Evolutionary conservation across 768 basidiomycete species (phyloP).

Genomic region (Trametes maxima): DNA sequence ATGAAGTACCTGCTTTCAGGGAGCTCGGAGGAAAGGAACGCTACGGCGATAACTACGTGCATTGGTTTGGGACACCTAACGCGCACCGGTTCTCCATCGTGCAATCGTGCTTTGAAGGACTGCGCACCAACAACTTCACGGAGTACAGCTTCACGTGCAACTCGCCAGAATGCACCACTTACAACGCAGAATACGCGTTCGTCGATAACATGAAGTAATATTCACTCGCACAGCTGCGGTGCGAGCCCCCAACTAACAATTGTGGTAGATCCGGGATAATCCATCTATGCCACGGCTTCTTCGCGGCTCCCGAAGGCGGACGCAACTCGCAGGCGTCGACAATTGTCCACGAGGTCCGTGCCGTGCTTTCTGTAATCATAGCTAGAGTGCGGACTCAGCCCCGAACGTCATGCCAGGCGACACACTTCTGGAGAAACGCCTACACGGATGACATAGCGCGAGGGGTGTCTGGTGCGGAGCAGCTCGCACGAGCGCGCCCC

Average conservation of each 20-base stretch:
- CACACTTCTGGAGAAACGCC: too few species aligned
- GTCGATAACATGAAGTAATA: constrained; percentile 29
- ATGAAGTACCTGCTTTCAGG: background rate
- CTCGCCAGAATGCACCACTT: too few species aligned
- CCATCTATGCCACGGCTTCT: constrained; percentile 9
- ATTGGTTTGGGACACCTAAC: constrained; percentile 11
- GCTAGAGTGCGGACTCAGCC: too few species aligned
- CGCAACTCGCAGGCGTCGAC: constrained; percentile 42
- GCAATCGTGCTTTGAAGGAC: constrained; percentile 1
- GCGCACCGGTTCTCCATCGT: background rate
- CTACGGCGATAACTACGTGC: constrained; percentile 4
- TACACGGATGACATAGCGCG: too few species aligned
- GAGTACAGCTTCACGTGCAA: background rate
- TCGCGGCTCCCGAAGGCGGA: constrained; percentile 33
- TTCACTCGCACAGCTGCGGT: fast-evolving
- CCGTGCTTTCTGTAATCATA: too few species aligned
- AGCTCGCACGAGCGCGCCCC: too few species aligned
- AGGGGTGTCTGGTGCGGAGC: too few species aligned
- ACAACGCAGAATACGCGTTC: background rate
- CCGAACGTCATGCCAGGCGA: too few species aligned
- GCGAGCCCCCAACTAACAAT: background rate
- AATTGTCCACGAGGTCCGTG: constrained; percentile 16
- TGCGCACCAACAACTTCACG: constrained; percentile 16
- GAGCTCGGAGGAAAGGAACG: background rate
- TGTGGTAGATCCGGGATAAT: constrained; percentile 1